These are phyloP conservation scores for Zygosaccharomyces bisporus DNA, from an alignment of 805 yeast genomes.

Conservation along the genomic window DNA sequence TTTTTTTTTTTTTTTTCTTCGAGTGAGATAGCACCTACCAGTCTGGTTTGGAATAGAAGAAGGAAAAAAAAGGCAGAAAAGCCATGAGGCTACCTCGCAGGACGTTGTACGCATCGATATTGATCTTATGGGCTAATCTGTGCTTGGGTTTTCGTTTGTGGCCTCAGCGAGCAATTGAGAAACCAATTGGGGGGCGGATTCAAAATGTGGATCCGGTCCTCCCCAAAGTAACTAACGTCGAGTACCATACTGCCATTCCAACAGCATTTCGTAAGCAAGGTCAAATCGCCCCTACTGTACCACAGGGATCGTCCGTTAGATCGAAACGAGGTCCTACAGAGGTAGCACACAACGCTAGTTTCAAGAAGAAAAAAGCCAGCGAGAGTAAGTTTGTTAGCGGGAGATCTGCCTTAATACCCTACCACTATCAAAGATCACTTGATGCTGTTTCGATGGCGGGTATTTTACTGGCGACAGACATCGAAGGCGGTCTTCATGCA, in stretches of 20 bases:
- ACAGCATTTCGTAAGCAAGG: slow-evolving; percentile 12
- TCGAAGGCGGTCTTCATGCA: slow-evolving; percentile 86
- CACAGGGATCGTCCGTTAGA: slow-evolving; percentile 1
- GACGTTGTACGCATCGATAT: neutral
- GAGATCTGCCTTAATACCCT: slow-evolving; percentile 12
- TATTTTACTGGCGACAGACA: slow-evolving; percentile 65
- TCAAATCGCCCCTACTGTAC: slow-evolving; percentile 1
- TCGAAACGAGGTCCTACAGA: slow-evolving; percentile 2
- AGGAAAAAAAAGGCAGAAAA: slow-evolving; percentile 1
- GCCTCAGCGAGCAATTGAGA: slow-evolving; percentile 3
- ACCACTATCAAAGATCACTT: slow-evolving; percentile 15
- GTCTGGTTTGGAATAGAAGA: neutral
- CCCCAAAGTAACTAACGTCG: slow-evolving; percentile 4
- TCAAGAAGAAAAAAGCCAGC: neutral
- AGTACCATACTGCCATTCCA: slow-evolving; percentile 13
- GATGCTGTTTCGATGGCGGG: slow-evolving; percentile 42
- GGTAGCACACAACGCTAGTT: slow-evolving; percentile 2
- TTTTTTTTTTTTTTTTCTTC: neutral
- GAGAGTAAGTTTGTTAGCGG: neutral
- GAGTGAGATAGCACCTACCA: neutral
- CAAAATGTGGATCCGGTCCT: neutral
- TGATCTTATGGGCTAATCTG: slow-evolving; percentile 5
- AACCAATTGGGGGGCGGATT: neutral
- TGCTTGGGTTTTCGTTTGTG: slow-evolving; percentile 8
- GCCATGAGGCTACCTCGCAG: slow-evolving; percentile 2